Evolutionary conservation across 192 early-diverging fungal species (phyloP).

Genomic region (Spinellus fusiger): DNA sequence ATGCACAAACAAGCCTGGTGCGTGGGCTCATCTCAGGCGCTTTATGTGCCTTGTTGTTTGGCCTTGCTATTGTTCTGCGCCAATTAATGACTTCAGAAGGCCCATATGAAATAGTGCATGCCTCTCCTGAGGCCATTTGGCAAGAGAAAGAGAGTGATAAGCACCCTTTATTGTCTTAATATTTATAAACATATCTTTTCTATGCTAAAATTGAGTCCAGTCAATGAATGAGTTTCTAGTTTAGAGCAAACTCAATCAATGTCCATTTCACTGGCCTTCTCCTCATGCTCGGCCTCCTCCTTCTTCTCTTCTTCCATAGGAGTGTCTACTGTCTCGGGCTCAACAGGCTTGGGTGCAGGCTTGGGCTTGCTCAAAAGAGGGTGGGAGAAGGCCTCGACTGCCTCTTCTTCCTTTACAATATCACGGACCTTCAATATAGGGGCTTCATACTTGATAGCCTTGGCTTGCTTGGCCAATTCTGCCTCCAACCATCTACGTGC

Average conservation of each 20-base stretch:
- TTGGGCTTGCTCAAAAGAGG: constrained; percentile 89
- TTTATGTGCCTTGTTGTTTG: constrained; percentile 20
- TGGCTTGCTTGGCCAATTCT: constrained; percentile 66
- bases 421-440: constrained; percentile 64
- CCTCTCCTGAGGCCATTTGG: constrained; percentile 1
- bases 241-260: constrained; percentile 39
- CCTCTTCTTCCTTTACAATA: constrained; percentile 71
- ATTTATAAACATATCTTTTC: not conserved
- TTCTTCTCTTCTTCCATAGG: constrained; percentile 37
- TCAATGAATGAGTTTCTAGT: not conserved
- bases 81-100: constrained; percentile 14
- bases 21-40: constrained; percentile 20
- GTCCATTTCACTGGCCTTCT: constrained; percentile 53
- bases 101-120: constrained; percentile 6
- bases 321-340: constrained; percentile 39
- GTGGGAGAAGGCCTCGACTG: constrained; percentile 62
- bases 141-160: constrained; percentile 11
- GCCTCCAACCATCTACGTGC: constrained; percentile 87
- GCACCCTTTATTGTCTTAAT: constrained; percentile 14
- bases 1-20: constrained; percentile 10
- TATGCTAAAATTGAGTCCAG: too few relatives aligned
- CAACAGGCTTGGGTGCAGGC: constrained; percentile 66
- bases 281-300: too few relatives aligned
- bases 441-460: constrained; percentile 66
- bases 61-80: constrained; percentile 15